A percentile compares a stretch with the other conserved stretches of the same genome.
These are phyloP conservation scores for Sphenostylis stenocarpa DNA, from an alignment of 306 rosid species.

Conservation along the genomic window DNA sequence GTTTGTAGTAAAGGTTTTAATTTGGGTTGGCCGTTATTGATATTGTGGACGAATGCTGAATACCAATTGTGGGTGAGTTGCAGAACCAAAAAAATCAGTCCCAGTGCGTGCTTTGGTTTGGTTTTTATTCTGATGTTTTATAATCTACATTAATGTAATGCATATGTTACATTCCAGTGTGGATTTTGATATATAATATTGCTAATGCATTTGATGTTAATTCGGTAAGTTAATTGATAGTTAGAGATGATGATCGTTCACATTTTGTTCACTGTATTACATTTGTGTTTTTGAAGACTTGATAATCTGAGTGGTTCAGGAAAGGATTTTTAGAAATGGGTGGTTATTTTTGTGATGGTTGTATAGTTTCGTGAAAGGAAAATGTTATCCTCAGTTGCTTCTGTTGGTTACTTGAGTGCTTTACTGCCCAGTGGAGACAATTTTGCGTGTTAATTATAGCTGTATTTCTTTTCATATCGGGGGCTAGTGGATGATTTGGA, in stretches of 20 bases:
- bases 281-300: neutral
- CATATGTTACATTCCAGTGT: neutral
- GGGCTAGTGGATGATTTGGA: constrained; percentile 1
- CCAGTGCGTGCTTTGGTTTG: neutral
- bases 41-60: neutral
- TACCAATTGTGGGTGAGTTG: neutral
- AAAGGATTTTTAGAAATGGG: neutral
- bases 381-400: neutral
- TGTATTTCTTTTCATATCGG: neutral
- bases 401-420: neutral
- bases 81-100: neutral
- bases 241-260: neutral
- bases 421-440: neutral
- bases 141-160: neutral
- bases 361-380: neutral
- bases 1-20: neutral
- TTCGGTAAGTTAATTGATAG: neutral
- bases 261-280: neutral
- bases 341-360: neutral
- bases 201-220: neutral
- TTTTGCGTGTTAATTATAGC: neutral
- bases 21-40: neutral
- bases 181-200: neutral
- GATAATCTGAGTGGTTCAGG: neutral
- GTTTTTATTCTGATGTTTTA: neutral